Conservation (phyloP, 352 stramenopile genomes). For the Pythium volutum region DNA sequence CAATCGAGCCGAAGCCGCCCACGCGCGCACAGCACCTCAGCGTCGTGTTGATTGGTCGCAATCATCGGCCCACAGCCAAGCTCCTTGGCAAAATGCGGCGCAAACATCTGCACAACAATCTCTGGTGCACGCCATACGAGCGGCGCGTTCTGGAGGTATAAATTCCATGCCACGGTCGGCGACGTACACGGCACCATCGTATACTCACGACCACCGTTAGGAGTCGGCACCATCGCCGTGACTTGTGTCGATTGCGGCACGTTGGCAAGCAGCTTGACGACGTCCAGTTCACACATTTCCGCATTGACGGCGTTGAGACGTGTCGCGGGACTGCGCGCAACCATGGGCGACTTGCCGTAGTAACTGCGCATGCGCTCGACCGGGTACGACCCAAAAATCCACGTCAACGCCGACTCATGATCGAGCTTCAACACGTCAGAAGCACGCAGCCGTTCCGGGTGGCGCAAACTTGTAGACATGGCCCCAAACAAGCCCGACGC, state of each 20-base stretch:
- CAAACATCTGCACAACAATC: constrained; percentile 8
- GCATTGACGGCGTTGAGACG: constrained; percentile 8
- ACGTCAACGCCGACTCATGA: background rate
- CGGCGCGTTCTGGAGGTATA: constrained; percentile 9
- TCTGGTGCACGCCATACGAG: constrained; percentile 1
- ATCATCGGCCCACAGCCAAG: constrained; percentile 6
- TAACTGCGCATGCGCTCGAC: constrained; percentile 7
- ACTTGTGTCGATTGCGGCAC: background rate
- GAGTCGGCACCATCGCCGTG: background rate
- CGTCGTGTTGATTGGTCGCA: constrained; percentile 16
- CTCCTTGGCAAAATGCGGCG: constrained; percentile 7
- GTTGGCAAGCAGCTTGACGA: constrained; percentile 4
- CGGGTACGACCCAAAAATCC: constrained; percentile 16
- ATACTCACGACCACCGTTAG: background rate
- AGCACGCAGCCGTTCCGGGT: background rate
- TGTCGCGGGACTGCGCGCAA: background rate
- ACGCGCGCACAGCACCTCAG: constrained; percentile 11
- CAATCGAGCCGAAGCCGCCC: constrained; percentile 26
- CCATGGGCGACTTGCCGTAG: background rate
- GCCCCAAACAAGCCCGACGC: background rate
- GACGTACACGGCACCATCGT: background rate
- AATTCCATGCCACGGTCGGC: background rate
- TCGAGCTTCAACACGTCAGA: constrained; percentile 5
- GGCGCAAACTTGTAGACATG: background rate
- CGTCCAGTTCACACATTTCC: constrained; percentile 5